Conservation (phyloP, 768 basidiomycete species). For the Lactarius hengduanensis region DNA sequence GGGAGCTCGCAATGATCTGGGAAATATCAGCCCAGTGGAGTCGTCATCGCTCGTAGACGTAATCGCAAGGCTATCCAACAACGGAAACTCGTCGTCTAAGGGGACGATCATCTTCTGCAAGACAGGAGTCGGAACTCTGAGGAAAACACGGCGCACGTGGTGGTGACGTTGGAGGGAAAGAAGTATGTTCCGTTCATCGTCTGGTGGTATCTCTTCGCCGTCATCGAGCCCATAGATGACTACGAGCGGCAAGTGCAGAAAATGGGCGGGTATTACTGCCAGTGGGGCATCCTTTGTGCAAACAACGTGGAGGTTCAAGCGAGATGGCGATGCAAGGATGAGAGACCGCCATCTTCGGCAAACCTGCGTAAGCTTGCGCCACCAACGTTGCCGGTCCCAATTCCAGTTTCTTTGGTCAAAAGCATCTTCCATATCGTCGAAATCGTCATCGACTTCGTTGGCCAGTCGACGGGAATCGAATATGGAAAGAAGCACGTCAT, state of each 20-base stretch:
- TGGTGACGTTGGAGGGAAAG: not conserved
- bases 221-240: not conserved
- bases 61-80: slow-evolving; percentile 7
- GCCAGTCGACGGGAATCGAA: not conserved
- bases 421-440: not conserved
- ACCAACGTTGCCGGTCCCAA: not conserved
- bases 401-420: not conserved
- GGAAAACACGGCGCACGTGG: not conserved
- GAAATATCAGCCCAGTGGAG: not conserved
- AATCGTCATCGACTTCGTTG: not conserved
- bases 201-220: not conserved
- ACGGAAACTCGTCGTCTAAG: not conserved
- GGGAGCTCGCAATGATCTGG: slow-evolving; percentile 2
- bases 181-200: not conserved
- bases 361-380: not conserved
- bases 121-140: not conserved
- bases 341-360: not conserved
- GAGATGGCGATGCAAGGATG: not conserved
- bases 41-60: not conserved
- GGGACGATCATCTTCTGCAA: not conserved
- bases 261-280: not conserved
- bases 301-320: not conserved
- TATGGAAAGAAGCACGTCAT: not conserved
- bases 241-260: not conserved
- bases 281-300: not conserved